phyloP scores from a whole-genome alignment of 805 yeast genomes.

The Candida methanosorbosa region DNA sequence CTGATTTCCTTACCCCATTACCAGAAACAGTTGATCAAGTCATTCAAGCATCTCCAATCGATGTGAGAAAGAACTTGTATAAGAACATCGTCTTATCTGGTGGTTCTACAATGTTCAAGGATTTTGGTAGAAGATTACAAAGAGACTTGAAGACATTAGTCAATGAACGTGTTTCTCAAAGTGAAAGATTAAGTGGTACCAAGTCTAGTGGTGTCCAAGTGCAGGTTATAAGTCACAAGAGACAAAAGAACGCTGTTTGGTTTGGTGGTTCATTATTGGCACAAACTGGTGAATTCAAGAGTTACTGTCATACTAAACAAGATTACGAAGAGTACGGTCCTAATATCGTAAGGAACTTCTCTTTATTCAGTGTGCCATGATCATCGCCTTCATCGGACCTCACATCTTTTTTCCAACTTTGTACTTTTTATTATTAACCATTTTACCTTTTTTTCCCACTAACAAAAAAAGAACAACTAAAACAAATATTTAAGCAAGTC shows the following conservation, averaged over 20 bases:
- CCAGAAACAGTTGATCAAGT: slow-evolving; percentile 96
- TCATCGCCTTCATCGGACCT: no score
- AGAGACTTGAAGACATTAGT: slow-evolving; percentile 86
- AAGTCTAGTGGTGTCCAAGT: slow-evolving; percentile 94
- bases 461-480: no score
- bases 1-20: slow-evolving; percentile 91
- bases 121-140: slow-evolving; percentile 94
- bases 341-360: slow-evolving; percentile 92
- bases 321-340: slow-evolving; percentile 99
- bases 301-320: slow-evolving; percentile 93
- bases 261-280: slow-evolving; percentile 97
- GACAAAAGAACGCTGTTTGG: slow-evolving; percentile 99
- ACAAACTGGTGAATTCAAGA: slow-evolving; percentile 92
- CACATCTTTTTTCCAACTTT: no score
- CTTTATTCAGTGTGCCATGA: slow-evolving; percentile 84
- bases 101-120: slow-evolving; percentile 98
- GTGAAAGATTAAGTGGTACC: slow-evolving; percentile 68
- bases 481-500: no score
- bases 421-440: no score
- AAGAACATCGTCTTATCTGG: slow-evolving; percentile 94
- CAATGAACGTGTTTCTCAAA: slow-evolving; percentile 75
- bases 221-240: slow-evolving; percentile 92
- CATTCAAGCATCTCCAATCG: slow-evolving; percentile 92
- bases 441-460: no score
- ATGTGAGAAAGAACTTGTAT: slow-evolving; percentile 93